Conservation (phyloP, 257 asterid species). For the Salvia splendens region DNA sequence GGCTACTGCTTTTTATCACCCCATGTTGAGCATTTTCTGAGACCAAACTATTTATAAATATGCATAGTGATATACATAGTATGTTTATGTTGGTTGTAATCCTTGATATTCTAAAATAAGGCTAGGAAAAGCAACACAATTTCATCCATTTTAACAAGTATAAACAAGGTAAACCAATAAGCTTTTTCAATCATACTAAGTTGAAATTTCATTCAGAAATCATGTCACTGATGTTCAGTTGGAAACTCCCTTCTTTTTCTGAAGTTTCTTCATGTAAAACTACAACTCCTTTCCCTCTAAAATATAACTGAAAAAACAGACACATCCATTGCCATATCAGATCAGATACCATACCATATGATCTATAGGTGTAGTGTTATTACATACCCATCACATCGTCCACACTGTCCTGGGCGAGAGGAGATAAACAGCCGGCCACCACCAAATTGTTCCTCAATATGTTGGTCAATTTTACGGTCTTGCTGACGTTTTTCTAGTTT, state of each 20-base stretch:
- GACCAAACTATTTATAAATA: too few species aligned
- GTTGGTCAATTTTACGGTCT: slow-evolving; percentile 56
- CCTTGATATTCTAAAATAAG: too few species aligned
- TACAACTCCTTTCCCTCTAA: slow-evolving; percentile 66
- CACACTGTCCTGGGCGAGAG: slow-evolving; percentile 68
- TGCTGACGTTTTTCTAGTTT: slow-evolving; percentile 49
- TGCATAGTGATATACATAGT: too few species aligned
- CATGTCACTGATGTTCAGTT: neutral
- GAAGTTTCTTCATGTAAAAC: too few species aligned
- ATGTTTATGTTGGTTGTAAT: too few species aligned
- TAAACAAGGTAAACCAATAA: neutral
- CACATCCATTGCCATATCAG: neutral
- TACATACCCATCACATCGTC: slow-evolving; percentile 61
- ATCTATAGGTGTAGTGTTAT: too few species aligned
- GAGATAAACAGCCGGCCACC: slow-evolving; percentile 50
- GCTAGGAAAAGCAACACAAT: too few species aligned
- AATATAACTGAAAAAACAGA: slow-evolving; percentile 39
- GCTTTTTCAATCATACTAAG: neutral
- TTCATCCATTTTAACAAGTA: neutral
- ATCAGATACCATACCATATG: too few species aligned
- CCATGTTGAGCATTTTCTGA: too few species aligned
- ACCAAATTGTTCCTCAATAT: slow-evolving; percentile 63
- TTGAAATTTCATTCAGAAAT: neutral
- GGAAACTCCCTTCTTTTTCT: too few species aligned
- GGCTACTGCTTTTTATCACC: too few species aligned